Conservation (phyloP, 805 yeast genomes). For the Limtongia smithiae region DNA sequence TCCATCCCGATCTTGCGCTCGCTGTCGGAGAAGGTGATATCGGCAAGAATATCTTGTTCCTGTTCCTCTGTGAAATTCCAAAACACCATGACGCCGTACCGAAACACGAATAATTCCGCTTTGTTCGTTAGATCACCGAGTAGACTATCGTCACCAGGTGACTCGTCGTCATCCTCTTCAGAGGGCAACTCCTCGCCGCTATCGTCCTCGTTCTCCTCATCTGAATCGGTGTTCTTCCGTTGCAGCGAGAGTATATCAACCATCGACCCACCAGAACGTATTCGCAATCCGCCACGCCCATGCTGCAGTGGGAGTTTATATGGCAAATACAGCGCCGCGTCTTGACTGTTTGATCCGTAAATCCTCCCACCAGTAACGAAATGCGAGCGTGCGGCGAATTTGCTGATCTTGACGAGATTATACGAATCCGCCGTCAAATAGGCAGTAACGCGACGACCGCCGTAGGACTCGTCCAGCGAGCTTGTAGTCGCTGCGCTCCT, state of each 20-base stretch:
- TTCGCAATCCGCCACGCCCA: constrained; percentile 49
- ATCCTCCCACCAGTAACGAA: constrained; percentile 72
- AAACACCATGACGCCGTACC: constrained; percentile 94
- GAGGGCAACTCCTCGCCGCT: constrained; percentile 1
- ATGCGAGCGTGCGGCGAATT: constrained; percentile 65
- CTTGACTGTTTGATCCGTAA: constrained; percentile 46
- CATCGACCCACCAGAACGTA: constrained; percentile 47
- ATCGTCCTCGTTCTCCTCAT: neutral
- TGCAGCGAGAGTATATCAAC: no score
- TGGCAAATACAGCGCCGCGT: constrained; percentile 89
- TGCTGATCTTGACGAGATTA: constrained; percentile 57
- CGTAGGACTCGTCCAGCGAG: neutral
- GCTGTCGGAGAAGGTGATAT: constrained; percentile 62
- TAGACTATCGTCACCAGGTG: neutral
- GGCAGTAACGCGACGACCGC: constrained; percentile 70
- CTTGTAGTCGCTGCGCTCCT: neutral
- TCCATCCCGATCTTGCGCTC: neutral
- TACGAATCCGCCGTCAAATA: constrained; percentile 84
- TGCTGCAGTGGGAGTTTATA: constrained; percentile 82
- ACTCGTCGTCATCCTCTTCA: constrained; percentile 2
- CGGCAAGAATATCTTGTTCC: constrained; percentile 91
- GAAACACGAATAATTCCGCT: constrained; percentile 82
- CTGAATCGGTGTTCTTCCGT: neutral
- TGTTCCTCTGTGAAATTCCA: constrained; percentile 94
- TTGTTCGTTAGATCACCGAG: constrained; percentile 33